Evolutionary conservation across 345 rosid genomes (phyloP), one percentile per base, ranked within the genome.

Genomic region (Erucastrum elatum): DNA sequence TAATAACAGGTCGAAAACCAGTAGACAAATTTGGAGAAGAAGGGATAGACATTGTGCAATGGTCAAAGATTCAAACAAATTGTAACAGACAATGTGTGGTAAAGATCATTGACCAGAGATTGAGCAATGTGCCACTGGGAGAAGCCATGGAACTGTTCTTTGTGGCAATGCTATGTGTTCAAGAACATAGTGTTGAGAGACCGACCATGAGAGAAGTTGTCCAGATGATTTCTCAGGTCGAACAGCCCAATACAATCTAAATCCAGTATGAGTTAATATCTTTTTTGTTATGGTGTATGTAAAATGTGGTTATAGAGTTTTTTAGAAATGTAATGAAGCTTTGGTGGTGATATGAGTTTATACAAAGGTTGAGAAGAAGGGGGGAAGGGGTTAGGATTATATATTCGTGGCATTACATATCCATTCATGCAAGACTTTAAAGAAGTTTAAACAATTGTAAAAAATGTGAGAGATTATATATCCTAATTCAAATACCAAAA

Each of bases 21-120:
- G 92, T 94, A 10, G 97, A 91, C 6, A 88, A 88, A 30, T 94
- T 92, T 29, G 96, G 91, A 6, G 97, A 92, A 59, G 96, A 88
- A 37, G 96, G 92, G 3, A 64, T 92, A 26, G 98, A 92, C 76
- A 94, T 94, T 29, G 98, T 92, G 72, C 98, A 92, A 29, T 94
- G 98, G 98, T 86, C 86, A 70, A 89, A 77, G 77, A 83, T 71
- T 60, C 84, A 77, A n/a, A 90, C 94, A 4, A 84, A 87, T 26
- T 83, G 85, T 55, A 83, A 84, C 15, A 92, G 83, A 71, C 96
- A 92, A 80, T 87, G 86, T 58, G 90, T 87, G 4, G 82, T 84
- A 72, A 76, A 83, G 72, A 82, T 90, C 15, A 77, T 89, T 29
- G 98, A 94, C 70, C 76, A 85, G 26, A 85, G 91, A 77, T 76